Conservation (phyloP, 2,329 filamentous ascomycete genomes). For the Diplodia mutila region DNA sequence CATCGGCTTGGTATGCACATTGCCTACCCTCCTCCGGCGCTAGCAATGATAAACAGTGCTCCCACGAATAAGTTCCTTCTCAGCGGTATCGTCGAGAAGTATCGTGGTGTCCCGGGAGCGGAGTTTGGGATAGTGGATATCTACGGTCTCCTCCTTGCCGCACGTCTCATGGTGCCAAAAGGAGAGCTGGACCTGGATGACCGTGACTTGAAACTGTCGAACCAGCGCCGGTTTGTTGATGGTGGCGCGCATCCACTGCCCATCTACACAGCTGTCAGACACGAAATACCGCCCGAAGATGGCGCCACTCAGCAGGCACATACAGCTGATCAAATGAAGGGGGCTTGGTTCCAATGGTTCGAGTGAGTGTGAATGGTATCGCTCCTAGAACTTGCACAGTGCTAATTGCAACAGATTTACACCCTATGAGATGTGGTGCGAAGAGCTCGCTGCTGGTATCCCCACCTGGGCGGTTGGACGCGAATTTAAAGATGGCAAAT, state of each 20-base stretch:
- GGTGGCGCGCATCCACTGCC: conserved; percentile 83
- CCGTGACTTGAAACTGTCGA: conserved; percentile 86
- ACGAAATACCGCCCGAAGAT: conserved; percentile 78
- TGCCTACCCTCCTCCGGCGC: conserved; percentile 84
- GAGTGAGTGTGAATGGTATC: conserved; percentile 61
- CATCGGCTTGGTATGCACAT: conserved; percentile 84
- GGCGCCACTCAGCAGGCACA: conserved; percentile 36
- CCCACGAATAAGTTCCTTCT: conserved; percentile 93
- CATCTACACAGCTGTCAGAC: conserved; percentile 93
- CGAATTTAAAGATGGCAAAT: conserved; percentile 73
- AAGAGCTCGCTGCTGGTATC: conserved; percentile 88
- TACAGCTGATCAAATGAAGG: conserved; percentile 56
- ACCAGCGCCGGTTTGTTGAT: conserved; percentile 75
- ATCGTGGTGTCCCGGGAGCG: conserved; percentile 78
- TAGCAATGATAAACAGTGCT: conserved; percentile 79
- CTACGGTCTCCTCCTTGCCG: conserved; percentile 84
- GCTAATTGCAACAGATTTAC: conserved; percentile 52
- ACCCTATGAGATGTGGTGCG: conserved; percentile 93
- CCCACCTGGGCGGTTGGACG: conserved; percentile 92
- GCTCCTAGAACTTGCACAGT: neutral
- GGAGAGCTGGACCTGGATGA: conserved; percentile 79
- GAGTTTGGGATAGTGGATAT: conserved; percentile 91
- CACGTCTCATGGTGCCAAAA: conserved; percentile 81
- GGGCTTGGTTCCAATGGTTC: conserved; percentile 98
- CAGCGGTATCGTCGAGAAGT: conserved; percentile 86